Base-by-base conservation (phyloP, 805 yeast genomes). In the Metschnikowia orientalis region DNA sequence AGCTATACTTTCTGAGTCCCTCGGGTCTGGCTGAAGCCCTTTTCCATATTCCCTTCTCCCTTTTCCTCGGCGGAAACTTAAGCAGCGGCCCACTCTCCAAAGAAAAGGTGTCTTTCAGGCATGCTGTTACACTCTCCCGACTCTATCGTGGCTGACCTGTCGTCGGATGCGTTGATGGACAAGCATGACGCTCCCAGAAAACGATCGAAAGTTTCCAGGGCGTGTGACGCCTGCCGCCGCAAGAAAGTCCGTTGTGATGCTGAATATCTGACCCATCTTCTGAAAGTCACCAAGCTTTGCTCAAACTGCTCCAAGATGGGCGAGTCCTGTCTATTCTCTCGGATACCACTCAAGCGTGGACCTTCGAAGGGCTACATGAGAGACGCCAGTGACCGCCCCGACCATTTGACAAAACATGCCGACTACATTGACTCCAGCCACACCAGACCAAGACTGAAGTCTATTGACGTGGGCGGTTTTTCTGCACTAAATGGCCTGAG, bases 221-320 rank as follows among this genome's bases (percentile, higher is more conserved):
- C 90, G 2, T 83, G 94, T 53, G 94, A 83, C 53, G 78, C 80
- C 34, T 83, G 92, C 54, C 68, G 92, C 22, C 67, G 82, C 28
- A 81, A 81, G 54, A 83, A 83, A 51, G 70, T 82, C 14, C 67
- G 75, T 34, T 83, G 94, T 58, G 78, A 82, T 52, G 86, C 83
- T 14, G 69, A 69, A 16, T 68, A 71, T 37, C 64, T 65, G 32
- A 29, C 57, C 8, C 56, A 66, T 4, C 63, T 72, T 12, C 71
- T 61, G 45, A 59, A 61, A 7, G 69, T 77, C n/a, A 59, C 69
- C 22, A 69, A 67, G 38, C 54, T 67, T 2, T 83, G 94, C 53
- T 59, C 79, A 9, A 79, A 74, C 42, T 83, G 94, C 54, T 51
- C 59, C 10, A 77, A 75, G 50, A 75, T 68, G 46, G 69, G 67